Percentiles rank a stretch among this genome's conserved stretches.
Evolutionary conservation across 2,329 filamentous ascomycete species (phyloP).

Genomic region (Aspergillus ochraceoroseus): DNA sequence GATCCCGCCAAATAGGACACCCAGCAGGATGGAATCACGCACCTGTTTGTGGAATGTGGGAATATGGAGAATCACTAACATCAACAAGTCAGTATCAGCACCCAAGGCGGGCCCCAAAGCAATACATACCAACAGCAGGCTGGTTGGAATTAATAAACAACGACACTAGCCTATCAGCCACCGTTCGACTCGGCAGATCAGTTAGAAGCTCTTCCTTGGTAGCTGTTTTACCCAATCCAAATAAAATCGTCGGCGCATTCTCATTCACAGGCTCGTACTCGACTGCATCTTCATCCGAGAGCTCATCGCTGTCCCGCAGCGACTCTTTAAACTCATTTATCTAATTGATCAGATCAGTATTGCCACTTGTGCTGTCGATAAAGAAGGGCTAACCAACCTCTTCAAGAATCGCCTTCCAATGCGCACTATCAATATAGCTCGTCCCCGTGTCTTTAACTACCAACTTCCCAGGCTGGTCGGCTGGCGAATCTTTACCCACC

Average conservation of each 20-base stretch:
- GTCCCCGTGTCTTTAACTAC: conserved; percentile 31
- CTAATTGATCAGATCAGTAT: conserved; percentile 21
- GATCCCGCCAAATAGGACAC: too few species aligned
- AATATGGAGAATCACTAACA: conserved; percentile 28
- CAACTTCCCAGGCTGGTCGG: conserved; percentile 29
- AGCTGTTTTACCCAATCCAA: conserved; percentile 25
- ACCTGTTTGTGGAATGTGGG: conserved; percentile 33
- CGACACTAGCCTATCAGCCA: conserved; percentile 35
- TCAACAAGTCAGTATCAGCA: conserved; percentile 1
- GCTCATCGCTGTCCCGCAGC: conserved; percentile 22
- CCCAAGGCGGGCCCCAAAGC: background rate
- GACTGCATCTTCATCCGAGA: conserved; percentile 24
- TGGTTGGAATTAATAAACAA: conserved; percentile 33
- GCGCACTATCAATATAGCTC: conserved; percentile 36
- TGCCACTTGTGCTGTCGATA: too few species aligned
- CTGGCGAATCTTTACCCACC: conserved; percentile 16
- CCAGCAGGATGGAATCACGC: background rate
- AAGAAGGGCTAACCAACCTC: too few species aligned
- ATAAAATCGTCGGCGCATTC: conserved; percentile 27
- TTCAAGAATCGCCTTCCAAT: conserved; percentile 37
- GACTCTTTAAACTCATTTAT: conserved; percentile 35
- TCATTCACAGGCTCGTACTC: conserved; percentile 21
- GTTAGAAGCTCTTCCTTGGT: conserved; percentile 33
- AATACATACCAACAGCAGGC: conserved; percentile 28
- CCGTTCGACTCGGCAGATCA: conserved; percentile 29